Percentiles rank a stretch among this genome's conserved stretches.
Conservation (phyloP, 441 rosid species). For the Eutrema salsugineum region DNA sequence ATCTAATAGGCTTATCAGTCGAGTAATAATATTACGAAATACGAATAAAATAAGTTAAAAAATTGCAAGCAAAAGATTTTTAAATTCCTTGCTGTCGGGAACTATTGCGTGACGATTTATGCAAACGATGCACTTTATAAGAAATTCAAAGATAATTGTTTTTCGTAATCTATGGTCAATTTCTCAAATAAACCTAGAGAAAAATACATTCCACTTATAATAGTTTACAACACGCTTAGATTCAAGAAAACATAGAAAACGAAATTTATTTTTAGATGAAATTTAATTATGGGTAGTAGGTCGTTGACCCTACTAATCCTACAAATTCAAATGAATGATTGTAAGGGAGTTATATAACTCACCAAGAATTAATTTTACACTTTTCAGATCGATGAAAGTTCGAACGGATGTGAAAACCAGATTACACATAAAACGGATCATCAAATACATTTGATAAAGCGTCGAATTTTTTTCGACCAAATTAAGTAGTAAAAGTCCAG, state of each 20-base stretch:
- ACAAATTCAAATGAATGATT: neutral
- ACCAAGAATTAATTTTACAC: neutral
- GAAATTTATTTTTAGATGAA: too few species aligned
- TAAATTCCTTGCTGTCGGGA: neutral
- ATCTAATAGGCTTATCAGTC: neutral
- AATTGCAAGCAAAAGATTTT: neutral
- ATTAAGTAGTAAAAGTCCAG: too few species aligned
- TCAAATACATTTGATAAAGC: too few species aligned
- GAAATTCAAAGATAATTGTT: neutral
- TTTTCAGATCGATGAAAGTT: neutral
- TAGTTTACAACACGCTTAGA: too few species aligned
- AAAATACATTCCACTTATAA: too few species aligned
- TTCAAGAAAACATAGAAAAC: too few species aligned
- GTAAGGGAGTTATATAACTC: too few species aligned
- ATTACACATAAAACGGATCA: too few species aligned
- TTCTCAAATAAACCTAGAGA: neutral
- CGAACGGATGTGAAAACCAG: neutral
- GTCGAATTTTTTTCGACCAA: too few species aligned
- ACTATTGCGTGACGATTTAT: neutral
- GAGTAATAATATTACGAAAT: neutral
- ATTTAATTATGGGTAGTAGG: too few species aligned
- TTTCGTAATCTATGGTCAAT: neutral
- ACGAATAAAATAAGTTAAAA: neutral
- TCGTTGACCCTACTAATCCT: too few species aligned
- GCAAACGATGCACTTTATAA: neutral